Evolutionary conservation across 768 basidiomycete species (phyloP).

Genomic region (Mycena alexandri): DNA sequence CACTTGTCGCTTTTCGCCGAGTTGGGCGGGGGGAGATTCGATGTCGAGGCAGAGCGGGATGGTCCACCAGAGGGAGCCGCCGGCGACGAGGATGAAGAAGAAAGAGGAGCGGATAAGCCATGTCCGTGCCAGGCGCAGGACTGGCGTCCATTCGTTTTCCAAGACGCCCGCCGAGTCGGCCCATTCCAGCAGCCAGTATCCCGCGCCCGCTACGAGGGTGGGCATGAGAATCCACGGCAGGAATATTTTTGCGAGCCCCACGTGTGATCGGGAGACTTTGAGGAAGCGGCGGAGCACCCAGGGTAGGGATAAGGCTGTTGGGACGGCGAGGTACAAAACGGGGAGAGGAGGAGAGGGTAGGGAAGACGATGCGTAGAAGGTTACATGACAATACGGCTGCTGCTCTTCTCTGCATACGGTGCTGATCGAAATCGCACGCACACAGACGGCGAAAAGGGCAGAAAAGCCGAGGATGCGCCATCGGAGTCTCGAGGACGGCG

Average conservation of each 20-base stretch:
- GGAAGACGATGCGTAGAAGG: conserved; percentile 86
- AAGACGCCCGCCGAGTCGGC: conserved; percentile 67
- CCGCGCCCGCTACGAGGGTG: conserved; percentile 68
- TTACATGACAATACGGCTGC: conserved; percentile 88
- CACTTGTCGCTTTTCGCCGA: conserved; percentile 56
- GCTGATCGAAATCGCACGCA: conserved; percentile 82
- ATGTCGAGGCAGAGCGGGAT: conserved; percentile 80
- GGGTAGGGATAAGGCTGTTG: conserved; percentile 69
- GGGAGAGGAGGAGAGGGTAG: conserved; percentile 73
- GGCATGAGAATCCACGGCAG: conserved; percentile 70
- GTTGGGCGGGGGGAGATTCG: conserved; percentile 40
- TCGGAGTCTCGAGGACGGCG: conserved; percentile 78
- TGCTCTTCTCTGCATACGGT: conserved; percentile 97
- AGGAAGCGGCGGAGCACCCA: conserved; percentile 68
- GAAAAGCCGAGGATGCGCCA: conserved; percentile 82
- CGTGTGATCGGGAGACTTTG: conserved; percentile 76
- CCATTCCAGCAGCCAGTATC: conserved; percentile 89
- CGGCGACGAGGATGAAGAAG: conserved; percentile 63
- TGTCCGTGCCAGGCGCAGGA: conserved; percentile 69
- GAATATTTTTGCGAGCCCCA: conserved; percentile 76
- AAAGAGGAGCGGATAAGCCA: conserved; percentile 71
- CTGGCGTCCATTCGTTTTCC: conserved; percentile 53
- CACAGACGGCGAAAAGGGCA: conserved; percentile 71
- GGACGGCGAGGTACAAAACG: conserved; percentile 70
- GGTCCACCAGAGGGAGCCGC: conserved; percentile 76